Percentiles rank a stretch among this genome's conserved stretches.
Conservation (phyloP, 495 filamentous ascomycete species). For the Hypoxylon rickii region DNA sequence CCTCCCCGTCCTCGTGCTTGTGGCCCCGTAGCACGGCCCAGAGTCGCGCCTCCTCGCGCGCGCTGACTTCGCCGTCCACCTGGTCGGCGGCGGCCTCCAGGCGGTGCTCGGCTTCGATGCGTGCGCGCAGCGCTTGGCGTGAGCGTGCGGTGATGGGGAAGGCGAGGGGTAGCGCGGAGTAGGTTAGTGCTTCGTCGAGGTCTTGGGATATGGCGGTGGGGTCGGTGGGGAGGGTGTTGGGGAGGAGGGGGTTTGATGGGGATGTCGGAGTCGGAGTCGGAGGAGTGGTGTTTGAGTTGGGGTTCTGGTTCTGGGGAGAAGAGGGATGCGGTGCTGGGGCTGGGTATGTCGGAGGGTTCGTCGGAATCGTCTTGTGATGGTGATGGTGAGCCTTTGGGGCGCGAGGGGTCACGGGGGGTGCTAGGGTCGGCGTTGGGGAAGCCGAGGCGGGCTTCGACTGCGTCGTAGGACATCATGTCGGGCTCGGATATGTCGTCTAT, state of each 20-base stretch:
- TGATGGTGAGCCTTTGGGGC: too few species aligned
- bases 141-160: constrained; percentile 4
- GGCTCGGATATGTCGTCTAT: constrained; percentile 28
- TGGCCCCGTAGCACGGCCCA: constrained; percentile 53
- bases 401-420: too few species aligned
- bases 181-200: constrained; percentile 36
- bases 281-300: background rate
- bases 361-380: constrained; percentile 10
- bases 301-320: background rate
- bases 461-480: constrained; percentile 51
- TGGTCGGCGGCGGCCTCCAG: constrained; percentile 59
- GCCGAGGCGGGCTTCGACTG: constrained; percentile 58
- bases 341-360: background rate
- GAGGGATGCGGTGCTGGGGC: constrained; percentile 3
- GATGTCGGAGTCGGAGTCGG: constrained; percentile 1
- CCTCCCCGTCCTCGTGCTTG: background rate
- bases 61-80: constrained; percentile 56
- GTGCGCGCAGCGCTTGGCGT: constrained; percentile 24
- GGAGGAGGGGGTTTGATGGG: background rate
- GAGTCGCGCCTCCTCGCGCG: constrained; percentile 59
- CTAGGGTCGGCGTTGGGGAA: constrained; percentile 13
- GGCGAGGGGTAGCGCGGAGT: constrained; percentile 33
- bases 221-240: constrained; percentile 18
- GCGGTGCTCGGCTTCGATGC: constrained; percentile 39
- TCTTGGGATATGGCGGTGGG: constrained; percentile 28